Conservation (phyloP, 257 asterid genomes). For the Handroanthus guayacan region DNA sequence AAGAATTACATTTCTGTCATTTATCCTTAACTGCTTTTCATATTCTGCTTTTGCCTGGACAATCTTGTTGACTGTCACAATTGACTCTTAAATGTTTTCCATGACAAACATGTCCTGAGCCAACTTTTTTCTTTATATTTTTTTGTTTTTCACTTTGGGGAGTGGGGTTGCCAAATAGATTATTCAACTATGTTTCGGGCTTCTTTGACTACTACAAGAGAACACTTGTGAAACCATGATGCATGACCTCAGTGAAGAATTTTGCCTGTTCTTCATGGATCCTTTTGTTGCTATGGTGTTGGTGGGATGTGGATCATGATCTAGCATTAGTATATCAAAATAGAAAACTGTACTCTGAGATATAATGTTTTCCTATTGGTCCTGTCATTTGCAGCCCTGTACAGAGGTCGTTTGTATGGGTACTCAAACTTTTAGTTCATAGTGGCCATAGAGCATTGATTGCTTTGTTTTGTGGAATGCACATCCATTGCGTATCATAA, state of each 20-base stretch:
- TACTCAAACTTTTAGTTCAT: neutral
- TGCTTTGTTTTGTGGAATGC: neutral
- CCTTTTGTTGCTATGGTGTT: neutral
- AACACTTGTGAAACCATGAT: neutral
- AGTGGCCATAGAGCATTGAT: neutral
- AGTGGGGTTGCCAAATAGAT: neutral
- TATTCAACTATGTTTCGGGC: neutral
- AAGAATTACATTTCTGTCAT: neutral
- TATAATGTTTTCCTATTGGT: neutral
- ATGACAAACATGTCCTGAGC: neutral
- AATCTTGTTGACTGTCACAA: neutral
- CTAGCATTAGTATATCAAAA: too few relatives aligned
- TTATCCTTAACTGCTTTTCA: neutral
- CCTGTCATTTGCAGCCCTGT: neutral
- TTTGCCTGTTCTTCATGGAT: neutral
- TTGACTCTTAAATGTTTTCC: neutral
- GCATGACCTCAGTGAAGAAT: neutral
- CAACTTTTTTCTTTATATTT: neutral
- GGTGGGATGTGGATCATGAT: slow-evolving; percentile 3
- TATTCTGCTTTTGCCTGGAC: neutral
- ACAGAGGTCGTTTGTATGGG: neutral
- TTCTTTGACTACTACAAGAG: neutral
- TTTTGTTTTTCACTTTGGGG: neutral
- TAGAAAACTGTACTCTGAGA: neutral
- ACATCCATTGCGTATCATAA: neutral